phyloP scores from a whole-genome alignment of 495 filamentous ascomycete genomes.

The Hyphodiscus hymeniophilus region DNA sequence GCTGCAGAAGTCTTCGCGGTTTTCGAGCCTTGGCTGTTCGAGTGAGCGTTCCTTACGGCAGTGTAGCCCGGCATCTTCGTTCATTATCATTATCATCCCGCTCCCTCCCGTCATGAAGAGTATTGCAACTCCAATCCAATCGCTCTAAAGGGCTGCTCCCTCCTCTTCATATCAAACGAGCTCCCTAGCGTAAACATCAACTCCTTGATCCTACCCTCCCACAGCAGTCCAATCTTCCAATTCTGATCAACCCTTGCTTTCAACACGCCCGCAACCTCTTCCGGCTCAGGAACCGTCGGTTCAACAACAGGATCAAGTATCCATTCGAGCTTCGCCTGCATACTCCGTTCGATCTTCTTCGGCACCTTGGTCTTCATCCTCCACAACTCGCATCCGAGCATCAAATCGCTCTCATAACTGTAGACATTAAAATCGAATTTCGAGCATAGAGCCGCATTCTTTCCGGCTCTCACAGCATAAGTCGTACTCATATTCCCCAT shows the following conservation, averaged over 20 bases:
- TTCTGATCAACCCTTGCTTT: constrained; percentile 85
- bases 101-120: constrained; percentile 58
- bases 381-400: constrained; percentile 88
- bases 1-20: too few relatives aligned
- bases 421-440: constrained; percentile 97
- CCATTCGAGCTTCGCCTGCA: constrained; percentile 48
- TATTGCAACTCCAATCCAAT: constrained; percentile 87
- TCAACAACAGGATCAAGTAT: constrained; percentile 29
- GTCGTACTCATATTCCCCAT: constrained; percentile 87
- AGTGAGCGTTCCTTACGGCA: too few relatives aligned
- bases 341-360: constrained; percentile 36
- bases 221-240: constrained; percentile 73
- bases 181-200: constrained; percentile 85
- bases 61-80: too few relatives aligned
- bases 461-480: constrained; percentile 80
- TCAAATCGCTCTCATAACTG: constrained; percentile 92
- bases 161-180: constrained; percentile 62
- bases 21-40: too few relatives aligned
- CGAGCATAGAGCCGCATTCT: constrained; percentile 73
- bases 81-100: neutral
- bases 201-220: constrained; percentile 92
- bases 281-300: constrained; percentile 29
- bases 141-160: constrained; percentile 60
- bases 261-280: constrained; percentile 74
- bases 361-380: constrained; percentile 32